Evolutionary conservation across 2,329 filamentous ascomycete species (phyloP).

Genomic region (Paraphoma chrysanthemicola): DNA sequence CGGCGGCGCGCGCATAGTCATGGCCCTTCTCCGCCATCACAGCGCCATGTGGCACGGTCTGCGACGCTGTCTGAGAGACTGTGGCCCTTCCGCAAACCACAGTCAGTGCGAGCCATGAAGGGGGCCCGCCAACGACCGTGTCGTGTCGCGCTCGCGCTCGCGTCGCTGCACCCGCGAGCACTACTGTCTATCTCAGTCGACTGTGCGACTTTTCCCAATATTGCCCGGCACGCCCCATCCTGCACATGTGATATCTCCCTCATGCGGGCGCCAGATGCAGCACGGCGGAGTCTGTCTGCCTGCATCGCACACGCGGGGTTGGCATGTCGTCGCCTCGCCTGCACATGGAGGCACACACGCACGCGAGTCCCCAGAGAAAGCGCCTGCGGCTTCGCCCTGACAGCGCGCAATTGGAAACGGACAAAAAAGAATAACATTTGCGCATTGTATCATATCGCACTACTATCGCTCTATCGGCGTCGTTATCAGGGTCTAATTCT

Average conservation of each 20-base stretch:
- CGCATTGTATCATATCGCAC: neutral
- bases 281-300: neutral
- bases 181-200: neutral
- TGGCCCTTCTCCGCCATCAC: conserved; percentile 21
- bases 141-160: conserved; percentile 2
- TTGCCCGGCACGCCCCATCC: neutral
- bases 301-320: neutral
- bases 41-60: conserved; percentile 24
- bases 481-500: neutral
- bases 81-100: conserved; percentile 12
- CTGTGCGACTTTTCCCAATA: no score
- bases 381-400: neutral
- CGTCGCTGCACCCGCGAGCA: neutral
- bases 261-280: conserved; percentile 11
- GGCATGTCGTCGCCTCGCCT: neutral
- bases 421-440: neutral
- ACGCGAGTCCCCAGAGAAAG: conserved; percentile 1
- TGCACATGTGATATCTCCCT: conserved; percentile 14
- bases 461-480: conserved; percentile 3
- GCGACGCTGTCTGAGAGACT: conserved; percentile 7
- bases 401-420: conserved; percentile 6
- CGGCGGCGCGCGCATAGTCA: conserved; percentile 17
- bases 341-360: neutral
- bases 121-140: neutral
- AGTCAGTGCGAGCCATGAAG: neutral